Evolutionary conservation across 2,329 filamentous ascomycete species (phyloP).

Genomic region (Trichoderma koningiopsis): DNA sequence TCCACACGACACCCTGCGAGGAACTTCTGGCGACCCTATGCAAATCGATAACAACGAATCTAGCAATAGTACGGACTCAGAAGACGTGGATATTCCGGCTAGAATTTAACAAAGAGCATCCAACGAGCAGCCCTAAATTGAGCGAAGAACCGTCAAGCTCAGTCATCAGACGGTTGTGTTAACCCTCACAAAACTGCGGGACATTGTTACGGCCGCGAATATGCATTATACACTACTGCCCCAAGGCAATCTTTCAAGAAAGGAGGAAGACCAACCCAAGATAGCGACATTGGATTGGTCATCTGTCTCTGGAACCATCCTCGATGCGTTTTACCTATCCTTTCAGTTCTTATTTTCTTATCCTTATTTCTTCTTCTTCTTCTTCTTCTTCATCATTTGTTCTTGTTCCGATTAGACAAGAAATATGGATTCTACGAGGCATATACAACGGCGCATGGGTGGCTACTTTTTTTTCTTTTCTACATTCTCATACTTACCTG

Average conservation of each 20-base stretch:
- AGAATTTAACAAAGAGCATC: not conserved
- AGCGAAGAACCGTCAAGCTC: not conserved
- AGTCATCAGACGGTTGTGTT: not conserved
- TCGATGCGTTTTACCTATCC: not conserved
- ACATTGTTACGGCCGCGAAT: no score
- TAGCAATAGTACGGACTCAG: conserved; percentile 26
- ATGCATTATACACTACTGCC: not conserved
- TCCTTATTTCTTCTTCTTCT: not conserved
- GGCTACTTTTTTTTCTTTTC: not conserved
- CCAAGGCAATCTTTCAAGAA: not conserved
- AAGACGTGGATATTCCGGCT: conserved; percentile 38
- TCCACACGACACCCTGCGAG: conserved; percentile 11
- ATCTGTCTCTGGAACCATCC: not conserved
- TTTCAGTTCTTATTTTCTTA: not conserved
- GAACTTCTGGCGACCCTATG: conserved; percentile 35
- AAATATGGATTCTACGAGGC: not conserved
- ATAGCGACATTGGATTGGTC: not conserved
- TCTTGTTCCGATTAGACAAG: not conserved
- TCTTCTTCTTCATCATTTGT: no score
- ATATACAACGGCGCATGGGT: conserved; percentile 1
- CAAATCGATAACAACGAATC: conserved; percentile 32
- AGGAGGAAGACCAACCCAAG: no score
- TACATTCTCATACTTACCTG: not conserved
- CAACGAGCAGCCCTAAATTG: not conserved
- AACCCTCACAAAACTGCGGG: not conserved